Evolutionary conservation across 768 basidiomycete genomes (phyloP), one percentile per base, ranked within the genome.

Genomic region (Tricholoma matsutake): DNA sequence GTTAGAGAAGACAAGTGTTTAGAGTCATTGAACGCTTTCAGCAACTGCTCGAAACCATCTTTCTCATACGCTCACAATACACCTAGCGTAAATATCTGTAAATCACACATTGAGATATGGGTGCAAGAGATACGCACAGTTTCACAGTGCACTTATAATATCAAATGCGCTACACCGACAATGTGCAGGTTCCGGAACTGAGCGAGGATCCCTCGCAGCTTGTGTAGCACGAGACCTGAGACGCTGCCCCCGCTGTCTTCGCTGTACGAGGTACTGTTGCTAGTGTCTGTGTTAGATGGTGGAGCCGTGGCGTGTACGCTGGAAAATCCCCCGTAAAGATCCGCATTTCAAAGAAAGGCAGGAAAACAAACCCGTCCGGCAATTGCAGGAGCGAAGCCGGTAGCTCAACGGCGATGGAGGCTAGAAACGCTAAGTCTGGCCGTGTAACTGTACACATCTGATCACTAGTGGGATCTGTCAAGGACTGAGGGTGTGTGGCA

Each of bases 361-460:
- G 54, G 25, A n/a, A n/a, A 4, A 69, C 80, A 52, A 68, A 96
- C 94, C 94, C 91, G 18, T 87, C 79, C 0, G 94, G 92, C 76
- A 98, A 95, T 69, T 98, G 96, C 7, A 98, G 66, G 3, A 97
- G 75, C 0, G 94, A 92, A 1, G 92, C 87, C 25, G 98, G 83
- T 9, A 99, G 79, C 71, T 99, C 97, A 1, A 98, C 96, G 0
- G 94, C 95, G 0, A 90, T 91, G 1, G 91, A 86, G 0, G 97
- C 97, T 56, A 98, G 93, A 0, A 93, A 86, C 0, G 96, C 97
- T 2, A 98, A 81, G 0, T 97, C 96, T 0, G 97, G 96, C 20
- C 97, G 80, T 0, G 96, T 98, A 31, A 99, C 96, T 0, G 97
- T 98, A 71, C 97, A 99, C 96, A 98, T 98, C 72, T 98, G 96